These are phyloP conservation scores for Raphanus sativus DNA, from an alignment of 345 rosid genomes.

Conservation along the genomic window DNA sequence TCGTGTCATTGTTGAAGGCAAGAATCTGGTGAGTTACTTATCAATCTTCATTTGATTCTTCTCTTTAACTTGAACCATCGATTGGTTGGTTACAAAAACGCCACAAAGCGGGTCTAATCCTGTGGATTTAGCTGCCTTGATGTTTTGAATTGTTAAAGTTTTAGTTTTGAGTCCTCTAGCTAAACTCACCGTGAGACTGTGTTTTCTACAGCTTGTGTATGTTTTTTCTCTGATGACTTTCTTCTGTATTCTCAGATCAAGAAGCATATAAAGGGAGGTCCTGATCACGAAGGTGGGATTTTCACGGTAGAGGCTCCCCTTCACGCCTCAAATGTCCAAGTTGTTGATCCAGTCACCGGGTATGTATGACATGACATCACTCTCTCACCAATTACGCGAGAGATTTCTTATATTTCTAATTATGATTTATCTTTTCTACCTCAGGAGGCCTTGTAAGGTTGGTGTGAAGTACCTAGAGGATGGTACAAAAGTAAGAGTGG, in stretches of 20 bases:
- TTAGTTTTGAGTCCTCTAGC: no score
- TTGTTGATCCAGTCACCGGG: conserved; percentile 93
- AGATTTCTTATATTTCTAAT: not conserved
- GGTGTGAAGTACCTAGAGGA: conserved; percentile 83
- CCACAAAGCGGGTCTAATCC: not conserved
- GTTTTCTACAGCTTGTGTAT: not conserved
- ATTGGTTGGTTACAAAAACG: not conserved
- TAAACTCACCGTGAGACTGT: not conserved
- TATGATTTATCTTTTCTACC: not conserved
- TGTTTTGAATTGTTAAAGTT: not conserved
- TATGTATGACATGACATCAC: conserved; percentile 30
- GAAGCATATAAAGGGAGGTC: conserved; percentile 85
- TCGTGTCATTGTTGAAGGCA: conserved; percentile 85
- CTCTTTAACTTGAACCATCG: not conserved
- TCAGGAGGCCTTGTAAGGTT: conserved; percentile 87
- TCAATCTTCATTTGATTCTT: conserved; percentile 1
- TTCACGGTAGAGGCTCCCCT: conserved; percentile 95
- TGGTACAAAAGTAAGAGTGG: conserved; percentile 94
- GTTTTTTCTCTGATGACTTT: not conserved
- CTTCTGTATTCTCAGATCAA: conserved; percentile 54
- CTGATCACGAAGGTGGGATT: conserved; percentile 95
- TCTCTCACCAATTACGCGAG: not conserved
- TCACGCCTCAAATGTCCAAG: conserved; percentile 94
- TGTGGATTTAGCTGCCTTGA: not conserved
- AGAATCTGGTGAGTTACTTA: conserved; percentile 63